Conservation (phyloP, 1,139 yeast genomes). For the Magnusiomyces fungicola region DNA sequence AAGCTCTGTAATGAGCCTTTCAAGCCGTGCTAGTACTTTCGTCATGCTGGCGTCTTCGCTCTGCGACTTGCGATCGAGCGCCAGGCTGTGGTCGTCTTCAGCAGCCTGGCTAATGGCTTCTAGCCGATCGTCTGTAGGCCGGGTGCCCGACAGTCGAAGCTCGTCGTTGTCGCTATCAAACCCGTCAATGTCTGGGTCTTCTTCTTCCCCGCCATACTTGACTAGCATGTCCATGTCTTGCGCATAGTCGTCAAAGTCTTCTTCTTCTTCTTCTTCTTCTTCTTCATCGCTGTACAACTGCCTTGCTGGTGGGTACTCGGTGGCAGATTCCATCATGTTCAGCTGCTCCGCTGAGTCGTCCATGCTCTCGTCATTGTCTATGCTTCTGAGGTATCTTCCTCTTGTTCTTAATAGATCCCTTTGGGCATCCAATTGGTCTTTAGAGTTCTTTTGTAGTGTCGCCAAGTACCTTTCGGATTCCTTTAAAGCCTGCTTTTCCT, state of each 20-base stretch:
- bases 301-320: background rate
- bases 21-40: too few species aligned
- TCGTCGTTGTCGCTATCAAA: background rate
- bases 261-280: background rate
- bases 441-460: constrained; percentile 13
- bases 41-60: background rate
- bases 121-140: too few species aligned
- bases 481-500: constrained; percentile 16
- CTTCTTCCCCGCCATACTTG: too few species aligned
- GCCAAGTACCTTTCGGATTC: constrained; percentile 15
- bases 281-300: background rate
- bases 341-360: background rate
- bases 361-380: too few species aligned
- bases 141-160: background rate
- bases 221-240: too few species aligned
- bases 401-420: background rate
- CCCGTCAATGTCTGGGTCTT: background rate
- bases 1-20: too few species aligned
- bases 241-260: background rate
- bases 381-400: background rate
- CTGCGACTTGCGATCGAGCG: too few species aligned
- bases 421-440: constrained; percentile 6
- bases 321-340: background rate
- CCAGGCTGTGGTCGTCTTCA: too few species aligned
- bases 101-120: too few species aligned